These are phyloP conservation scores for Populus hybrid DNA, from an alignment of 441 rosid genomes.

Conservation along the genomic window DNA sequence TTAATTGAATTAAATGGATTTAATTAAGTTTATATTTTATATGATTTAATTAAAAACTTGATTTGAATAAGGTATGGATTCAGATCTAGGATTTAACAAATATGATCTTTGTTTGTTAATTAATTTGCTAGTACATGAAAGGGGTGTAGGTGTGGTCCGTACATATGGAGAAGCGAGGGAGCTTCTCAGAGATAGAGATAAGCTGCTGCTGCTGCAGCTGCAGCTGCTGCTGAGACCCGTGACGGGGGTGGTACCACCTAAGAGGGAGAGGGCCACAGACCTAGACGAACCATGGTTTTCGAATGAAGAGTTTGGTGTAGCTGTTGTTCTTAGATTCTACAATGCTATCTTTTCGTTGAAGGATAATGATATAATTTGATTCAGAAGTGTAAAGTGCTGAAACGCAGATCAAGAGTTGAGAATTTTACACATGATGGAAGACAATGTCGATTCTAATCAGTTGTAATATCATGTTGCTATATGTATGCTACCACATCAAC, in stretches of 20 bases:
- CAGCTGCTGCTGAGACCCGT: conserved; percentile 6
- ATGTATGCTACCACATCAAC: too few species aligned
- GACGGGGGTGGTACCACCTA: neutral
- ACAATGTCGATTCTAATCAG: neutral
- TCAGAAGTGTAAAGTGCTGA: neutral
- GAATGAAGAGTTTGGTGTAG: neutral
- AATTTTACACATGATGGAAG: neutral
- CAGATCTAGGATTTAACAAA: too few species aligned
- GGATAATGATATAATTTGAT: neutral
- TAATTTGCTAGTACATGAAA: neutral
- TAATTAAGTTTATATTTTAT: too few species aligned
- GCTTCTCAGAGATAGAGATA: conserved; percentile 2
- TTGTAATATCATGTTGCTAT: neutral
- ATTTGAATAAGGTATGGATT: neutral
- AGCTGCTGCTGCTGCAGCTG: conserved; percentile 17
- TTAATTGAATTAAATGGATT: too few species aligned
- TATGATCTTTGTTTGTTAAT: neutral
- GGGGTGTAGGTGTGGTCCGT: neutral
- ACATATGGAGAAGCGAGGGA: neutral
- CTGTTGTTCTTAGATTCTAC: neutral
- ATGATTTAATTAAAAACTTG: too few species aligned
- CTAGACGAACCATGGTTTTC: neutral
- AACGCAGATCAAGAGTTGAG: neutral
- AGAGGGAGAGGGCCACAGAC: neutral
- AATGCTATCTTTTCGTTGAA: too few species aligned